phyloP scores from a whole-genome alignment of 2,329 filamentous ascomycete genomes.

The Neoarthrinium moseri region DNA sequence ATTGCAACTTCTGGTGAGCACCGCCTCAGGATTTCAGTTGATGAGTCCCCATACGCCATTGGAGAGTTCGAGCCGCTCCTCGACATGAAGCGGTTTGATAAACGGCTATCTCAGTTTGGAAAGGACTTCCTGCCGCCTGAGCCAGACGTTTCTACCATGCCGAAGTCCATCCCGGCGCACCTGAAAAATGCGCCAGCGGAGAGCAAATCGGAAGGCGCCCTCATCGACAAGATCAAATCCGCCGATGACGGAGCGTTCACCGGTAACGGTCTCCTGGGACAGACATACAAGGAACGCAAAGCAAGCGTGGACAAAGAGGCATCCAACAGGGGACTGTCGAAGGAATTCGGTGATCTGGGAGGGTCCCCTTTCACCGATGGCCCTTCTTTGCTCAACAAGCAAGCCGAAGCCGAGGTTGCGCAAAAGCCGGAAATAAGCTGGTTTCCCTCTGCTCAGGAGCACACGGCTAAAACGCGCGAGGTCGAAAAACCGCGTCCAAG shows the following conservation, averaged over 20 bases:
- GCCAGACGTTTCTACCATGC: conserved; percentile 22
- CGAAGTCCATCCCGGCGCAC: conserved; percentile 20
- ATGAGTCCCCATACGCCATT: conserved; percentile 59
- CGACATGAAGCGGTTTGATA: conserved; percentile 59
- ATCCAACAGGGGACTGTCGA: conserved; percentile 20
- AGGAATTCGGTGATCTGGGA: conserved; percentile 25
- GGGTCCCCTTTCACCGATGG: conserved; percentile 51
- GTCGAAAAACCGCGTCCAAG: conserved; percentile 16
- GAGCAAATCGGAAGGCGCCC: conserved; percentile 16
- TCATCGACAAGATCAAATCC: conserved; percentile 25
- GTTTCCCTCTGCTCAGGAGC: conserved; percentile 37
- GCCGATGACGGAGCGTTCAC: conserved; percentile 44
- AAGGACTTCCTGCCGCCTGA: conserved; percentile 37
- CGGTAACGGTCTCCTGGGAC: conserved; percentile 49
- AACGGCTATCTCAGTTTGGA: conserved; percentile 48
- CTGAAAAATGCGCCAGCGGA: conserved; percentile 19
- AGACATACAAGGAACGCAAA: conserved; percentile 47
- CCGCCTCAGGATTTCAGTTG: conserved; percentile 38
- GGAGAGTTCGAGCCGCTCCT: conserved; percentile 68
- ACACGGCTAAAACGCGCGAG: conserved; percentile 24
- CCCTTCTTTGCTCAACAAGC: conserved; percentile 53
- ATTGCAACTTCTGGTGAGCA: conserved; percentile 31
- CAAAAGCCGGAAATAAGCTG: conserved; percentile 24
- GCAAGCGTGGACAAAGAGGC: conserved; percentile 25
- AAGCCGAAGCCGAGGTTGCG: conserved; percentile 5